These are phyloP conservation scores for Corylus heterophylla DNA, from an alignment of 306 rosid genomes.

Conservation along the genomic window DNA sequence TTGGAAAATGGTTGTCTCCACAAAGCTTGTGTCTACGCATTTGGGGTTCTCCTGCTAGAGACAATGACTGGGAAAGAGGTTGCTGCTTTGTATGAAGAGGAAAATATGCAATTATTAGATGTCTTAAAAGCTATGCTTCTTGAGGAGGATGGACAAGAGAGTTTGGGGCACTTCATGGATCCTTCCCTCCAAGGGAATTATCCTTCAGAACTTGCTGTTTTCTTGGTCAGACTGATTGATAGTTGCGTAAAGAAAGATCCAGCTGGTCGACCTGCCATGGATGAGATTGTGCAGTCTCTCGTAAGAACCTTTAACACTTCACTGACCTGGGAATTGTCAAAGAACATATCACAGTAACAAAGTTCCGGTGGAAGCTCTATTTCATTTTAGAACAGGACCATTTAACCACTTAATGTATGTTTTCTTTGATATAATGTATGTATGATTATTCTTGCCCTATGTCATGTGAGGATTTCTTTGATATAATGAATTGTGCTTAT, in stretches of 20 bases:
- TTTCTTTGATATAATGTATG: not conserved
- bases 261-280: conserved; percentile 60
- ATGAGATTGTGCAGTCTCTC: conserved; percentile 62
- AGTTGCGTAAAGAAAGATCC: conserved; percentile 64
- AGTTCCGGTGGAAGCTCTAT: conserved; percentile 13
- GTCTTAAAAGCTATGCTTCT: conserved; percentile 33
- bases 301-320: conserved; percentile 60
- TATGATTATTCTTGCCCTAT: not conserved
- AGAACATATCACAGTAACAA: conserved; percentile 23
- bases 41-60: conserved; percentile 74
- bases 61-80: conserved; percentile 72
- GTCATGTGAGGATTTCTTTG: not conserved
- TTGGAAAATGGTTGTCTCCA: conserved; percentile 77
- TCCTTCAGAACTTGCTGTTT: conserved; percentile 62
- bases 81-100: conserved; percentile 40
- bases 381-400: conserved; percentile 7
- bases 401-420: not conserved
- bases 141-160: conserved; percentile 38
- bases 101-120: conserved; percentile 34
- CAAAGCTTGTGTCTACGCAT: conserved; percentile 80
- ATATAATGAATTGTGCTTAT: not conserved
- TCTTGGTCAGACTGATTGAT: conserved; percentile 42
- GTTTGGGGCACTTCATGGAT: conserved; percentile 57
- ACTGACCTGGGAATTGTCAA: conserved; percentile 60
- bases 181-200: conserved; percentile 46